Conservation (phyloP, 768 basidiomycete genomes). For the Mycena haematopus region DNA sequence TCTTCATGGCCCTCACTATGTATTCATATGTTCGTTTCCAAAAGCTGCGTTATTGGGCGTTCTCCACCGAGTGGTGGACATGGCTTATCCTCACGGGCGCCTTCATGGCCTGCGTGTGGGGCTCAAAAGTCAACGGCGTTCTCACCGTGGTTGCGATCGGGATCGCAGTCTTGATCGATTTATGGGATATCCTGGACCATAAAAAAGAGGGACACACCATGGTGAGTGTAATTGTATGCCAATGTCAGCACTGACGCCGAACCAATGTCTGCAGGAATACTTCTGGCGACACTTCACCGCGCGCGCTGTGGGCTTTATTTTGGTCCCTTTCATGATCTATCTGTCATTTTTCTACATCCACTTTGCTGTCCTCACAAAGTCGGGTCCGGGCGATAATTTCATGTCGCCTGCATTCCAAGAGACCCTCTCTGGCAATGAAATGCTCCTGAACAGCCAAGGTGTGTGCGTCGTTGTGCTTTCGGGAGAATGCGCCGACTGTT, state of each 20-base stretch:
- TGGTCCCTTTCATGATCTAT: constrained; percentile 90
- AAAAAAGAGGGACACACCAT: constrained; percentile 75
- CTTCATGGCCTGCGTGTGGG: constrained; percentile 96
- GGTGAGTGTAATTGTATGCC: constrained; percentile 48
- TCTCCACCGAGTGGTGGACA: constrained; percentile 90
- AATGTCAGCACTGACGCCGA: neutral
- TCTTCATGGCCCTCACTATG: constrained; percentile 95
- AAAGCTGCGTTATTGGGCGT: constrained; percentile 91
- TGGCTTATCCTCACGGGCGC: constrained; percentile 92
- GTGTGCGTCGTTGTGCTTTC: constrained; percentile 29
- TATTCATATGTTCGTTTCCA: constrained; percentile 94
- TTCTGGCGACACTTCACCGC: constrained; percentile 91
- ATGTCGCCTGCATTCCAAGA: constrained; percentile 99
- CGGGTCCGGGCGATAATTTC: constrained; percentile 93
- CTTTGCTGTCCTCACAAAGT: constrained; percentile 84
- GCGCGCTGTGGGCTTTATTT: constrained; percentile 82
- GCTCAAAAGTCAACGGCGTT: constrained; percentile 97
- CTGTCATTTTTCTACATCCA: constrained; percentile 96
- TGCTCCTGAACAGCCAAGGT: constrained; percentile 93
- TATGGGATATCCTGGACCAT: constrained; percentile 93
- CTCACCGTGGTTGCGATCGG: constrained; percentile 91
- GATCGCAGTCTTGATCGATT: constrained; percentile 87
- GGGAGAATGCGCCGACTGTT: neutral
- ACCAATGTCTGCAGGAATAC: constrained; percentile 66
- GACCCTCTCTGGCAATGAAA: constrained; percentile 89